These are phyloP conservation scores for Rosa lucieae DNA, from an alignment of 306 rosid species.

Conservation along the genomic window DNA sequence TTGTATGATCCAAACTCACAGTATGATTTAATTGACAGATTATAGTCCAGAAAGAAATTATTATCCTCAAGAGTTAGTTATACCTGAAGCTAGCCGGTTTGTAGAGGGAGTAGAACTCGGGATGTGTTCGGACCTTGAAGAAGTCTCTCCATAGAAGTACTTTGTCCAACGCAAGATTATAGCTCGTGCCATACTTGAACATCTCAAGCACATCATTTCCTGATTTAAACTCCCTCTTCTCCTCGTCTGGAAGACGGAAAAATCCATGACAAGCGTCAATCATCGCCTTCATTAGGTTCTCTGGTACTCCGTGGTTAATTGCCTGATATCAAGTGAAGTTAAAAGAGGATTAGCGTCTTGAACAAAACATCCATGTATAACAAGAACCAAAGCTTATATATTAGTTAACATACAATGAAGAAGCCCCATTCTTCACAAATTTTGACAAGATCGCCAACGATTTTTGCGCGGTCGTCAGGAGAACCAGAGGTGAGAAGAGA, in stretches of 20 bases:
- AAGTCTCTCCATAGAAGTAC: not conserved
- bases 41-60: no score
- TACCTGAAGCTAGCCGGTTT: constrained; percentile 2
- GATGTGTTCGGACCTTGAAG: constrained; percentile 2
- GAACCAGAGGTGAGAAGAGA: constrained; percentile 40
- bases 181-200: constrained; percentile 1
- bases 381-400: not conserved
- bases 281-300: constrained; percentile 36
- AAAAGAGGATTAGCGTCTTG: no score
- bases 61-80: not conserved
- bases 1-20: no score
- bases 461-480: constrained; percentile 30
- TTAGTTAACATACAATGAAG: constrained; percentile 32
- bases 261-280: constrained; percentile 33
- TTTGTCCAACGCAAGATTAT: not conserved
- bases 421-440: constrained; percentile 56
- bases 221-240: not conserved
- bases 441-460: constrained; percentile 30
- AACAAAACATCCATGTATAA: not conserved
- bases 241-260: constrained; percentile 20
- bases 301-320: constrained; percentile 44
- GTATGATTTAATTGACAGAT: no score
- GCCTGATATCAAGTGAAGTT: constrained; percentile 13
- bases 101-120: not conserved
- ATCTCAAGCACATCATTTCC: not conserved